Evolutionary conservation across 805 yeast species (phyloP), one percentile per base, ranked within the genome.

Genomic region (Metschnikowia peoriensis): DNA sequence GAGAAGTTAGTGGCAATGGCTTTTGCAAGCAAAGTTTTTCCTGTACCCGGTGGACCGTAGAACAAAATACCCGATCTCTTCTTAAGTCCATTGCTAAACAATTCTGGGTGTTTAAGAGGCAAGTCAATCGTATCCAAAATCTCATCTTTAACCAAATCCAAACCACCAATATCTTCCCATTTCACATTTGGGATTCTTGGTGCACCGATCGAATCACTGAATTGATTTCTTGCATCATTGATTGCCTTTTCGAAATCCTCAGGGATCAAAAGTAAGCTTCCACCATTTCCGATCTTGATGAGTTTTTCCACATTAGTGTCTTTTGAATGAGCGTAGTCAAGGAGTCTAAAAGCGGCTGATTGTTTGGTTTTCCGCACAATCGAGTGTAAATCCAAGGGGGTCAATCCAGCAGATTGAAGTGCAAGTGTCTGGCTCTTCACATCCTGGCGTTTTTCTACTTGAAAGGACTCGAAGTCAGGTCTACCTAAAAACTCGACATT

Each of bases 11-110:
- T 89, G 2, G 99, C 99, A 60, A 94, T 94, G 0, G 98, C 98
- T 68, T 94, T 94, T 11, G 99, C 99, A 53, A 94, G 76, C 29
- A 94, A 75, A 0, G 99, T 94, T 66, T 94, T 94, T 61, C 99
- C 99, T 0, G 99, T 94, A 27, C 99, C 99, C 0, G 99, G 99
- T 0, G 99, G 99, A 0, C 99, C 99, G 71, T 94, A 94, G 67
- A 94, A 91, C 57, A 94, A 71, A 38, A 94, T 88, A 46, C 99
- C 99, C 63, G 96, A 86, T 69, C 99, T 80, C 66, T 93, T 93
- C 68, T 94, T 93, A 66, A 94, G 81, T 0, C 98, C 98, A 44
- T 85, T 84, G 47, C 84, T 80, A 69, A 93, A 93, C 51, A 94
- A 72, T 59, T 90, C 96, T 0, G 98, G 98, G 66, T 88, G 92